These are phyloP conservation scores for Tremella fuciformis DNA, from an alignment of 768 basidiomycete species.

Conservation along the genomic window DNA sequence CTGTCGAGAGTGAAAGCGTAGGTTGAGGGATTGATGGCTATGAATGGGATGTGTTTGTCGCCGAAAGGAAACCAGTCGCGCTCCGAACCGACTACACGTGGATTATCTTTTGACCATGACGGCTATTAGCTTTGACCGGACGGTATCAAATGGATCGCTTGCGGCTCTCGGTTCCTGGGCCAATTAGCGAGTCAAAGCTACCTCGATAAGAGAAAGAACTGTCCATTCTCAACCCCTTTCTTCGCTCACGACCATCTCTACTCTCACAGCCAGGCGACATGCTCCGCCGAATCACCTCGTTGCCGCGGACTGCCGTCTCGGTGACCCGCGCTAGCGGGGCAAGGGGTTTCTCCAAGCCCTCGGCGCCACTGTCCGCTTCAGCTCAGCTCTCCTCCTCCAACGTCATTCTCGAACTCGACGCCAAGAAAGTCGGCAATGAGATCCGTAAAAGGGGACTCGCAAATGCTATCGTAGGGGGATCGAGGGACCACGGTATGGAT, in stretches of 20 bases:
- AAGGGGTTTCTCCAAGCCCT: slow-evolving; percentile 23
- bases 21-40: neutral
- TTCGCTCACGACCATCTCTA: slow-evolving; percentile 16
- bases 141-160: slow-evolving; percentile 3
- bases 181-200: slow-evolving; percentile 1
- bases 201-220: neutral
- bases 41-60: slow-evolving; percentile 14
- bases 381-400: slow-evolving; percentile 23
- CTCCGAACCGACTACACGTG: too few species aligned
- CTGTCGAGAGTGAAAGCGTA: slow-evolving; percentile 1
- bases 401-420: slow-evolving; percentile 48
- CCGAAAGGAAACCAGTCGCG: slow-evolving; percentile 17
- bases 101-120: too few species aligned
- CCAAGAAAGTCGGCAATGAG: slow-evolving; percentile 44
- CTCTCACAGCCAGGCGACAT: slow-evolving; percentile 12
- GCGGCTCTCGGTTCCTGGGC: neutral
- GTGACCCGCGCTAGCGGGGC: neutral
- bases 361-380: slow-evolving; percentile 20
- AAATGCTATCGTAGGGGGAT: slow-evolving; percentile 24
- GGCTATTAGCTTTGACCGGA: too few species aligned
- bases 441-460: slow-evolving; percentile 47
- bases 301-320: slow-evolving; percentile 1
- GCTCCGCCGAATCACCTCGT: slow-evolving; percentile 2
- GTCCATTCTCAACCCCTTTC: slow-evolving; percentile 6
- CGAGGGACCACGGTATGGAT: slow-evolving; percentile 49